A percentile compares a stretch with the other conserved stretches of the same genome.
Evolutionary conservation across 768 basidiomycete genomes (phyloP).

Genomic region (Rhodotorula kratochvilovae): DNA sequence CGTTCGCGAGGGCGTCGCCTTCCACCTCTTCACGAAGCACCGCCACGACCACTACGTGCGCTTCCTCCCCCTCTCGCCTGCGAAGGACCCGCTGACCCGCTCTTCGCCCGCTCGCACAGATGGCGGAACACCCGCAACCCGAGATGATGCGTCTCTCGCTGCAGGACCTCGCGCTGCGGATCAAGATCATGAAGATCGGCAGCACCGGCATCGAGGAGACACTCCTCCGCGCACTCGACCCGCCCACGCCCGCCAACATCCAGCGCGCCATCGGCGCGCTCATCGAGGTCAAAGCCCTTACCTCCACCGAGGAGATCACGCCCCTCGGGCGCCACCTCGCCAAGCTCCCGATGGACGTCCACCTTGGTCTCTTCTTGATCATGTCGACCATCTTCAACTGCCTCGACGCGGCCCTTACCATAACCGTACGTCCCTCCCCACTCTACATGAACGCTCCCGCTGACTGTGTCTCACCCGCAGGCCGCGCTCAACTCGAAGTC

Average conservation of each 20-base stretch:
- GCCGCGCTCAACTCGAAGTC: conserved; percentile 88
- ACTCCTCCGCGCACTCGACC: conserved; percentile 79
- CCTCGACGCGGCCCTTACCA: conserved; percentile 91
- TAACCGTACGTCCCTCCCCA: conserved; percentile 53
- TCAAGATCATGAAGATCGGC: conserved; percentile 88
- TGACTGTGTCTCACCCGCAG: not conserved
- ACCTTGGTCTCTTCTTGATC: conserved; percentile 87
- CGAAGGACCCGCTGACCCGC: not conserved
- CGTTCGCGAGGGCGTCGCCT: conserved; percentile 81
- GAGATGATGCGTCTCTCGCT: conserved; percentile 93
- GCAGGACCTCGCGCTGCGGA: conserved; percentile 82
- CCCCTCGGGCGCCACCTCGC: conserved; percentile 85
- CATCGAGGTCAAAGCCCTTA: conserved; percentile 85
- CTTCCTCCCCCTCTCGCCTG: not conserved
- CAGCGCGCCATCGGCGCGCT: conserved; percentile 82
- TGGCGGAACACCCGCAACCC: conserved; percentile 83
- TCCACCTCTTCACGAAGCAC: conserved; percentile 87
- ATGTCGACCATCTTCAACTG: conserved; percentile 79
- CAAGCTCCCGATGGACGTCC: conserved; percentile 90
- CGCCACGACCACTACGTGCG: conserved; percentile 73
- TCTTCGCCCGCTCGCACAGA: conserved; percentile 52
- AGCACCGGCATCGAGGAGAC: conserved; percentile 85
- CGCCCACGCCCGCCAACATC: conserved; percentile 77
- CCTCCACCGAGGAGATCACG: conserved; percentile 80
- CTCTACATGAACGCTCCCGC: not conserved